Percentiles rank a stretch among this genome's conserved stretches.
phyloP scores from a whole-genome alignment of 257 asterid genomes.

The Solanum appendiculatum region DNA sequence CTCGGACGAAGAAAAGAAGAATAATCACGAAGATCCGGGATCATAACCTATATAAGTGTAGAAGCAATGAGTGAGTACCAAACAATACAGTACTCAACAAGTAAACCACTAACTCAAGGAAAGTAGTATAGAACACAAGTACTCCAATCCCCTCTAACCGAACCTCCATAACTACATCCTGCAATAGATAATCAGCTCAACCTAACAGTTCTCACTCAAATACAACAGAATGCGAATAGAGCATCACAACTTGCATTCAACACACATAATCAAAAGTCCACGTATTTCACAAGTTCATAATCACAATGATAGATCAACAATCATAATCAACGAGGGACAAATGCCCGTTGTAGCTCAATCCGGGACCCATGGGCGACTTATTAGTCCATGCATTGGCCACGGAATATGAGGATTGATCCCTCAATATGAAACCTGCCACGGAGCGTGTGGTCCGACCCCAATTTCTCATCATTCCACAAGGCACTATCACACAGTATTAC shows the following conservation, averaged over 20 bases:
- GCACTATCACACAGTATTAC: too few species aligned
- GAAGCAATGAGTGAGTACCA: too few species aligned
- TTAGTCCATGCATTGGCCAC: too few species aligned
- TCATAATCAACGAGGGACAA: not conserved
- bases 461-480: too few species aligned
- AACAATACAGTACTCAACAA: too few species aligned
- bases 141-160: not conserved
- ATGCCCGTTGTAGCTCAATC: too few species aligned
- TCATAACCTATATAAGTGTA: not conserved
- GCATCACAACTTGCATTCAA: not conserved
- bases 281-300: not conserved
- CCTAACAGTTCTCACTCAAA: not conserved
- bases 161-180: not conserved
- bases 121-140: not conserved
- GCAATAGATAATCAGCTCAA: not conserved
- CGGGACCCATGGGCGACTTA: too few species aligned
- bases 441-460: too few species aligned
- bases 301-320: not conserved
- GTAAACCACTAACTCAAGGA: too few species aligned
- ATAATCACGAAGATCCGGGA: not conserved
- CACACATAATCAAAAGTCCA: not conserved
- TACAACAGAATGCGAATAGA: not conserved
- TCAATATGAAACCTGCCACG: too few species aligned
- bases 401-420: too few species aligned
- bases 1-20: not conserved